A percentile compares a stretch with the other conserved stretches of the same genome.
Evolutionary conservation across 768 basidiomycete genomes (phyloP).

Genomic region (Leccinellum rugosiceps): DNA sequence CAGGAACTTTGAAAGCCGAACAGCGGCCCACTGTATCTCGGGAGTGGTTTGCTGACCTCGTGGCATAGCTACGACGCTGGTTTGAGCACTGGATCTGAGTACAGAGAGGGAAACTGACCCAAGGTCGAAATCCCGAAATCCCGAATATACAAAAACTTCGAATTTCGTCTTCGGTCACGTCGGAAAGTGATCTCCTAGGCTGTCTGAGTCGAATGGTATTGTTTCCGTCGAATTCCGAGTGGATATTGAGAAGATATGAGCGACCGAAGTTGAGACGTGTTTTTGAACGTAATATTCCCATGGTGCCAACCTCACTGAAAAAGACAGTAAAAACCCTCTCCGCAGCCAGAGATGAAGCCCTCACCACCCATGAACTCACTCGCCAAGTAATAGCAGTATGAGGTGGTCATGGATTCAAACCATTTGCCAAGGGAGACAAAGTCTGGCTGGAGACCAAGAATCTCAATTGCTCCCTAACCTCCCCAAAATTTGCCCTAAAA

Average conservation of each 20-base stretch:
- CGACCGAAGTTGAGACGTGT: neutral
- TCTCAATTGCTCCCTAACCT: too few species aligned
- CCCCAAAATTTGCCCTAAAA: too few species aligned
- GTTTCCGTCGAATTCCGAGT: neutral
- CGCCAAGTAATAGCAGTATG: too few species aligned
- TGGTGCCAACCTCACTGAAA: neutral
- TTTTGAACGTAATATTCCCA: neutral
- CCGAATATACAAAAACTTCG: neutral
- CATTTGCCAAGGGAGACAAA: too few species aligned
- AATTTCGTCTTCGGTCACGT: neutral
- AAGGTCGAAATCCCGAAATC: neutral
- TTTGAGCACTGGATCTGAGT: neutral
- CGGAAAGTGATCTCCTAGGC: neutral
- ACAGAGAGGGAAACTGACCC: neutral
- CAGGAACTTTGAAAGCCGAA: neutral
- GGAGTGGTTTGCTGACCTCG: neutral
- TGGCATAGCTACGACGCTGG: neutral
- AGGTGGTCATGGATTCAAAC: too few species aligned
- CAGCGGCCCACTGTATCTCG: neutral
- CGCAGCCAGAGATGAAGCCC: too few species aligned
- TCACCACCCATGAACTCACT: too few species aligned
- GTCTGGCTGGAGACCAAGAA: too few species aligned
- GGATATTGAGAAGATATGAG: neutral
- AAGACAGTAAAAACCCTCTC: neutral
- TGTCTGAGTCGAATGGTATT: neutral